Base-by-base conservation (phyloP, 1,284 basidiomycete species). In the Trametes polyzona region DNA sequence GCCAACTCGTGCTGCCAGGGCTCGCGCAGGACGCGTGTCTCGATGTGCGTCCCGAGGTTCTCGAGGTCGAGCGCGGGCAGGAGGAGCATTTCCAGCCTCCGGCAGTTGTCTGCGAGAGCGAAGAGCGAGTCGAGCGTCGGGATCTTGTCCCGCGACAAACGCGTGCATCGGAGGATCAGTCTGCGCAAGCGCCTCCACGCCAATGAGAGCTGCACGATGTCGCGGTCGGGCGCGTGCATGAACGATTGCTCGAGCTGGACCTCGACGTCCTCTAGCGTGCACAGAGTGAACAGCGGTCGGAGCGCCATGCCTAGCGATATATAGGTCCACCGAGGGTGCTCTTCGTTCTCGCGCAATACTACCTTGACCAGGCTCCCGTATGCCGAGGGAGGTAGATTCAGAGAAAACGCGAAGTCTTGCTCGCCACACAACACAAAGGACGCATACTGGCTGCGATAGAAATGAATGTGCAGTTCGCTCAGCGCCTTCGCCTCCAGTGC, bases 181-280 rank as follows among this genome's bases (percentile, higher is more conserved):
- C 58, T 26, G n/a, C 55, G 54, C 8, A 53, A 14, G 21, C 37
- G 19, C n/a, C 17, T 36, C 58, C 58, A 60, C 19, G 51, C 41
- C 17, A 16, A 9, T 9, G 58, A 53, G 42, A 59, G 24, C 14
- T 36, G 26, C 32, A n/a, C 30, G 3, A 56, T 30, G 47, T 53
- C 55, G 5, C 33, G 24, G 33, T 57, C 54, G 47, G 46, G 33
- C 42, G 39, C 50, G 29, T 29, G 48, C 23, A 59, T 40, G 17
- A 36, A 32, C 14, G 58, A 56, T 47, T 52, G 27, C 24, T 19
- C 36, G 23, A 60, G 42, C 30, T 9, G 32, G n/a, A 57, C 23
- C 47, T 57, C 55, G 47, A 60, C 52, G 48, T 60, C 58, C 29
- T 57, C 55, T 23, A 60, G 52, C 6, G 33, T 19, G 10, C 19